A percentile compares a stretch with the other conserved stretches of the same genome.
phyloP scores from a whole-genome alignment of 768 basidiomycete genomes.

The Tubosaeta sp. region DNA sequence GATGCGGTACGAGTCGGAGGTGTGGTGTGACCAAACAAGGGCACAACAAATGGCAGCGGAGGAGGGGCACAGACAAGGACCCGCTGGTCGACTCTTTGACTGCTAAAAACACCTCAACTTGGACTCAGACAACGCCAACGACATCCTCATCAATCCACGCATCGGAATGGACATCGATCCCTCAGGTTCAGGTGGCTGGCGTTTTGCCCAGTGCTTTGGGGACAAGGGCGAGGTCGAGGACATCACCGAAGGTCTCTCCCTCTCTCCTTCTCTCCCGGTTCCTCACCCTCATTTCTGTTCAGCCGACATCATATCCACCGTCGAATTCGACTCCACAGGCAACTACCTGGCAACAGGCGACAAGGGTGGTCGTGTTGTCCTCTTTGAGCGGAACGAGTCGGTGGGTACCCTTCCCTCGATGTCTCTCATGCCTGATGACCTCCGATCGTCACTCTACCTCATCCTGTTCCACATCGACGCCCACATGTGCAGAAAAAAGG shows the following conservation, averaged over 20 bases:
- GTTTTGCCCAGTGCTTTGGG: conserved; percentile 99
- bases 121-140: conserved; percentile 6
- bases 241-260: conserved; percentile 87
- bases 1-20: conserved; percentile 29
- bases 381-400: conserved; percentile 98
- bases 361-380: conserved; percentile 97
- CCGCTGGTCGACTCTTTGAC: conserved; percentile 18
- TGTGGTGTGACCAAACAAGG: conserved; percentile 27
- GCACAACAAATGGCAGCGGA: conserved; percentile 27
- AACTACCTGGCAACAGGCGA: conserved; percentile 99
- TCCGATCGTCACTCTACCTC: conserved; percentile 23
- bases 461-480: conserved; percentile 16
- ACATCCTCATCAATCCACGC: conserved; percentile 8
- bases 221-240: conserved; percentile 99
- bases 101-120: conserved; percentile 6
- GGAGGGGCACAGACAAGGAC: conserved; percentile 16
- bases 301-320: conserved; percentile 99
- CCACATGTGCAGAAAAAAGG: conserved; percentile 80
- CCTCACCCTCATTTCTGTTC: conserved; percentile 17
- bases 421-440: conserved; percentile 28
- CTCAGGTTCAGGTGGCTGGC: conserved; percentile 85
- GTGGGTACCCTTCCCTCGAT: conserved; percentile 42
- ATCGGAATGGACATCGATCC: conserved; percentile 78
- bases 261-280: conserved; percentile 11
- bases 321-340: conserved; percentile 99